Evolutionary conservation across 805 yeast species (phyloP).

Genomic region (Jamesozyma jinghongensis): DNA sequence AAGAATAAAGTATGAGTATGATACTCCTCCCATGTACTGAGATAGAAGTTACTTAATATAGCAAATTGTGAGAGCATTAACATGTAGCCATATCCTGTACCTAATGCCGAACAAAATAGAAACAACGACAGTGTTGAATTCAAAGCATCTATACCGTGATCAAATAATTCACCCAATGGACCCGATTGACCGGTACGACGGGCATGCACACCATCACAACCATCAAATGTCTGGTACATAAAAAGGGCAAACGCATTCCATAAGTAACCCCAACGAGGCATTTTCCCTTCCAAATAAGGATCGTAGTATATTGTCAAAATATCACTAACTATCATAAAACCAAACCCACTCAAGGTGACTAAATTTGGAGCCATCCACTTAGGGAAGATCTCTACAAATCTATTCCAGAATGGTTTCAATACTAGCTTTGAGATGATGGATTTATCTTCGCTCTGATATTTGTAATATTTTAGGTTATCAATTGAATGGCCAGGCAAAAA

Average conservation of each 20-base stretch:
- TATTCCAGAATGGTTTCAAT: conserved; percentile 73
- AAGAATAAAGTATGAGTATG: conserved; percentile 78
- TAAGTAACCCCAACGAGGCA: conserved; percentile 71
- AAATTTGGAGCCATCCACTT: conserved; percentile 86
- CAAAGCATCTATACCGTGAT: conserved; percentile 70
- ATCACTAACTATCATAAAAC: conserved; percentile 58
- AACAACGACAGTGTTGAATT: conserved; percentile 75
- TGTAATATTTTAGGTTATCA: conserved; percentile 46
- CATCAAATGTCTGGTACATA: conserved; percentile 90
- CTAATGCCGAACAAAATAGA: conserved; percentile 66
- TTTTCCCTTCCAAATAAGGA: conserved; percentile 48
- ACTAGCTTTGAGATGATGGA: conserved; percentile 67
- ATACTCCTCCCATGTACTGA: conserved; percentile 93
- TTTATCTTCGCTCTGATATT: conserved; percentile 69
- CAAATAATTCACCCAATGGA: conserved; percentile 90
- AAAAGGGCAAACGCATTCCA: conserved; percentile 76
- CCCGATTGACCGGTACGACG: conserved; percentile 92
- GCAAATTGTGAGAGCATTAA: conserved; percentile 61
- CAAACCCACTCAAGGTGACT: conserved; percentile 74
- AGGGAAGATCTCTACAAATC: conserved; percentile 69
- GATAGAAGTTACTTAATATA: conserved; percentile 68
- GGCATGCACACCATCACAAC: conserved; percentile 94
- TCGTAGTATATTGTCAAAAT: conserved; percentile 60
- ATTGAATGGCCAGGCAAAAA: conserved; percentile 49
- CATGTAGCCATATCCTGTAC: conserved; percentile 60